Evolutionary conservation across 371 early-diverging fungal species (phyloP).

Genomic region (Mucor irregularis): DNA sequence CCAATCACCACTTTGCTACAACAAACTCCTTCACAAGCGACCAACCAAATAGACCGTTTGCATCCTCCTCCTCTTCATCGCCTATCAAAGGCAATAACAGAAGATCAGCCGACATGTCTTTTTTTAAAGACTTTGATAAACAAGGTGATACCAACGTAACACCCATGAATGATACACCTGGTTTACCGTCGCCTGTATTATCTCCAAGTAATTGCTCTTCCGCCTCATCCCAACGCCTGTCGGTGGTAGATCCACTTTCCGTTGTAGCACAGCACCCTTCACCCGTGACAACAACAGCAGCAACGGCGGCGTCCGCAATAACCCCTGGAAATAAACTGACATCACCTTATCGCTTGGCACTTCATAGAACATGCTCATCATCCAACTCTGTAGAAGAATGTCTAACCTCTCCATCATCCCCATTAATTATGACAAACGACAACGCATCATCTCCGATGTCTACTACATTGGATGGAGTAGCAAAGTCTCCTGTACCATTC

Average conservation of each 20-base stretch:
- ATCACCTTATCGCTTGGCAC: slow-evolving; percentile 12
- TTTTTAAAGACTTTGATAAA: slow-evolving; percentile 7
- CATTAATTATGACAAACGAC: slow-evolving; percentile 5
- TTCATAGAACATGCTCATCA: not conserved
- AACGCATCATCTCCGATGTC: not conserved
- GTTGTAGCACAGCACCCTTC: slow-evolving; percentile 21
- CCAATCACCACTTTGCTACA: not conserved
- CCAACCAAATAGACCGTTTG: too few relatives aligned
- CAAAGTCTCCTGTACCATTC: not conserved
- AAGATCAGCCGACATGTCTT: not conserved
- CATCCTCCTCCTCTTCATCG: not conserved
- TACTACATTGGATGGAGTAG: too few relatives aligned
- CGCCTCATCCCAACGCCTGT: slow-evolving; percentile 64
- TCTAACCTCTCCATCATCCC: slow-evolving; percentile 12
- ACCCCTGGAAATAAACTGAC: slow-evolving; percentile 19
- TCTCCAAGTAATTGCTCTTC: slow-evolving; percentile 33
- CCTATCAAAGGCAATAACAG: not conserved
- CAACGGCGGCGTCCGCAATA: not conserved
- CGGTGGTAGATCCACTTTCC: slow-evolving; percentile 17
- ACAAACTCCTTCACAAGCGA: not conserved
- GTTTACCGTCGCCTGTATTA: slow-evolving; percentile 13
- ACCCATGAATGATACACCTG: not conserved
- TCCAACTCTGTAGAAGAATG: slow-evolving; percentile 4
- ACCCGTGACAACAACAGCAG: slow-evolving; percentile 21
- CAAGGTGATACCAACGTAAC: not conserved